These are phyloP conservation scores for Geotrichum aggregatum DNA, from an alignment of 1,139 yeast genomes.

Conservation along the genomic window DNA sequence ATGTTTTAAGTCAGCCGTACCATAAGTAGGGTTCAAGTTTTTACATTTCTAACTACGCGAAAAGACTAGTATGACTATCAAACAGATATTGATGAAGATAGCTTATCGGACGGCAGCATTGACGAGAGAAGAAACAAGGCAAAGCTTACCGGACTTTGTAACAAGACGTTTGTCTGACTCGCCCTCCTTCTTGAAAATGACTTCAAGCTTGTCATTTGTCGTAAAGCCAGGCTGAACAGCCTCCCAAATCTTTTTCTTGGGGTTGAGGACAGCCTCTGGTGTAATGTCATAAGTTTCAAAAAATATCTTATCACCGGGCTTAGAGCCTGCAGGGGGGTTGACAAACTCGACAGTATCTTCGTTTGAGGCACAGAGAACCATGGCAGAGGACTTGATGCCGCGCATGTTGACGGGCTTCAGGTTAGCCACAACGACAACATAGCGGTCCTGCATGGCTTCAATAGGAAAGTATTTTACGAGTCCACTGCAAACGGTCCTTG, in stretches of 20 bases:
- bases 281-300: constrained; percentile 77
- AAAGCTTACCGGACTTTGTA: constrained; percentile 67
- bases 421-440: constrained; percentile 80
- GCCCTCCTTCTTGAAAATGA: constrained; percentile 77
- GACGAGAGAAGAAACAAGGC: constrained; percentile 64
- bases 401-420: constrained; percentile 90
- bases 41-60: too few species aligned
- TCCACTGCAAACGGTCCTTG: constrained; percentile 97
- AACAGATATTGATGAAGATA: neutral
- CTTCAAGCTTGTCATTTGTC: constrained; percentile 71
- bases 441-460: constrained; percentile 78
- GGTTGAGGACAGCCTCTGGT: constrained; percentile 91
- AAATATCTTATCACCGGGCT: constrained; percentile 94
- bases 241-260: constrained; percentile 98
- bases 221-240: constrained; percentile 85
- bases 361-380: constrained; percentile 91
- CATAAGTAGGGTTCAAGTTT: too few species aligned
- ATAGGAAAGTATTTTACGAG: constrained; percentile 71
- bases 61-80: too few species aligned
- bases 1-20: too few species aligned
- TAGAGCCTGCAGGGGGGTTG: constrained; percentile 89
- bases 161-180: constrained; percentile 74
- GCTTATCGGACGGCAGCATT: constrained; percentile 69
- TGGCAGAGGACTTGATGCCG: constrained; percentile 90
- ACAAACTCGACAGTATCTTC: constrained; percentile 72